Evolutionary conservation across 1,139 yeast genomes (phyloP), one percentile per base, ranked within the genome.

Genomic region (Taphrina populina): DNA sequence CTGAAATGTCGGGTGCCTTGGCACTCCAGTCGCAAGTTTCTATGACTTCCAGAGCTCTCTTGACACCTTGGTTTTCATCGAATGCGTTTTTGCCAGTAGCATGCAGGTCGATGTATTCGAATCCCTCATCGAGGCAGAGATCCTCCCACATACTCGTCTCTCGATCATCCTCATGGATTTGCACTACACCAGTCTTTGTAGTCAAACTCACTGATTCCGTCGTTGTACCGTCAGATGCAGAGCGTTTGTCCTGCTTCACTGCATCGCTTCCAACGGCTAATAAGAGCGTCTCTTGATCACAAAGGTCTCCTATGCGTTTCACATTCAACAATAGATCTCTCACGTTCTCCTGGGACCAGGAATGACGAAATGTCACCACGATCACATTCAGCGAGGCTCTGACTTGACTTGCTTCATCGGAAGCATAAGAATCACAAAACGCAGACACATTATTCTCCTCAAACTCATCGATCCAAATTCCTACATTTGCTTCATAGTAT

Each of bases 381-480:
- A 58, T 36, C 40, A 54, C 60, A 5, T 46, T 47, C 8, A 58
- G 30, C 10, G 39, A 44, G 13, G 29, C 40, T 4, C 57, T 44
- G 17, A 58, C 58, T 30, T 46, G 56, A n/a, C 29, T 19, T n/a
- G 60, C 60, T 29, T 58, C 60, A 1, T 45, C 56, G 6, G 57
- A 52, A 7, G 36, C 29, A 41, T 56, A 58, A 13, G 41, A 24
- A 4, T 36, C 40, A 4, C 43, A 23, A 13, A 53, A 52, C 30
- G 27, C 23, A 6, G 33, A 40, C 11, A 37, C 6, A 3, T 52
- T 45, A 3, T 35, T 37, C 15, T 34, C 35, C 13, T 27, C 37
- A 5, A 30, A 21, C 33, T 58, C 60, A 17, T 58, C 60, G 15
- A 58, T 26, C 60, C 60, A 58, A 19, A 58, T 43, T 10, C 44